Evolutionary conservation across 257 asterid species (phyloP), one percentile per base, ranked within the genome.

Genomic region (Ligustrum vulgare): DNA sequence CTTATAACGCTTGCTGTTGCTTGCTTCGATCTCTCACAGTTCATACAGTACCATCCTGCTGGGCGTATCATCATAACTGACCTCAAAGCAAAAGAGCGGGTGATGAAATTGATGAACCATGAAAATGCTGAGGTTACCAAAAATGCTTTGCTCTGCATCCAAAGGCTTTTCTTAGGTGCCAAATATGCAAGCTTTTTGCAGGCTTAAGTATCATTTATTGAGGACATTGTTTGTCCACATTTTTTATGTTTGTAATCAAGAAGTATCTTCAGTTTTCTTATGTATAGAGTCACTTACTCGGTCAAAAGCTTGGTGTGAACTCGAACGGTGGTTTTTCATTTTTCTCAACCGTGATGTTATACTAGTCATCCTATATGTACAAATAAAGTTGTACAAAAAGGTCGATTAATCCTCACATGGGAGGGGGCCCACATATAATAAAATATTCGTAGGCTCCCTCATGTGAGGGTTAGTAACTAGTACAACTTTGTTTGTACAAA

Each of bases 101-200:
- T 92, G 79, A 91, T 94, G 98, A 94, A 94, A 84, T 72, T 94
- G 88, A 86, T 94, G 96, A 90, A 88, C 90, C 96, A 94, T 56
- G 94, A 86, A 77, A 86, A 87, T 36, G 80, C 89, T 11, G 98
- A 94, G 89, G 98, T 94, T 32, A 94, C 98, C 39, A 94, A 90
- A 72, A 94, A 94, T 49, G 94, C 98, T 67, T 72, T 94, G 80
- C 97, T 94, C 73, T 94, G 97, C 91, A 89, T 94, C 80, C 98
- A 94, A 76, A 89, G 97, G 97, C 88, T 94, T 67, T 88, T 94
- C 79, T 90, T 94, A 28, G 97, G 98, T 58, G 97, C 97, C 84
- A 94, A 94, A 83, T 94, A 94, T 60, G 97, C 96, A 72, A 94
- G 96, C 87, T 89, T 94, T 89, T 81, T 94, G 90, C 97, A 89